A percentile compares a stretch with the other conserved stretches of the same genome.
Conservation (phyloP, 208 protist species). For the Tritrichomonas musculus region DNA sequence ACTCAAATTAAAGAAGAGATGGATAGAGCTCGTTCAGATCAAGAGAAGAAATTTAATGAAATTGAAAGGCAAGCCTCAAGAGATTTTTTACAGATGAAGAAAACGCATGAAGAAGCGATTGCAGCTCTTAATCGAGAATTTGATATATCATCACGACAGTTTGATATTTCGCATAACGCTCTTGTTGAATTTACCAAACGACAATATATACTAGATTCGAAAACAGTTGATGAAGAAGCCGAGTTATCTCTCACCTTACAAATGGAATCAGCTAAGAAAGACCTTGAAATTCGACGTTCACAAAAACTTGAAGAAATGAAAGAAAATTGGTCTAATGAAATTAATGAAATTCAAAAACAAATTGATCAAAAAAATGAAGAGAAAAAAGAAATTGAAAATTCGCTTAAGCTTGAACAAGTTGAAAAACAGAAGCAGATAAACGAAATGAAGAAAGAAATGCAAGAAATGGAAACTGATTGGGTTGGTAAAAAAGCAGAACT, state of each 20-base stretch:
- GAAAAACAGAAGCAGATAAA: background rate
- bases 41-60: background rate
- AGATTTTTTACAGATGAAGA: background rate
- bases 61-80: background rate
- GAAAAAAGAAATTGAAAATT: background rate
- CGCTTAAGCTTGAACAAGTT: background rate
- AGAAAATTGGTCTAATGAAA: background rate
- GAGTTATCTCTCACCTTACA: background rate
- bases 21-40: background rate
- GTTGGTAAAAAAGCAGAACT: background rate
- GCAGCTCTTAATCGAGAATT: background rate
- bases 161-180: background rate
- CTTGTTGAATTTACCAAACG: background rate
- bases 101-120: background rate
- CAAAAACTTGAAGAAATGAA: background rate
- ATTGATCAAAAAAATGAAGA: conserved; percentile 1
- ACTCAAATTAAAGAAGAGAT: background rate
- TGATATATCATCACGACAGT: background rate
- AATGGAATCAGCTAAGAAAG: background rate
- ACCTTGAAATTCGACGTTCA: background rate
- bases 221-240: background rate
- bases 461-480: background rate
- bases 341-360: background rate
- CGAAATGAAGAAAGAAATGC: background rate
- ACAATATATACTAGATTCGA: background rate